Base-by-base conservation (phyloP, 805 yeast species). In the Teunomyces atbi region DNA sequence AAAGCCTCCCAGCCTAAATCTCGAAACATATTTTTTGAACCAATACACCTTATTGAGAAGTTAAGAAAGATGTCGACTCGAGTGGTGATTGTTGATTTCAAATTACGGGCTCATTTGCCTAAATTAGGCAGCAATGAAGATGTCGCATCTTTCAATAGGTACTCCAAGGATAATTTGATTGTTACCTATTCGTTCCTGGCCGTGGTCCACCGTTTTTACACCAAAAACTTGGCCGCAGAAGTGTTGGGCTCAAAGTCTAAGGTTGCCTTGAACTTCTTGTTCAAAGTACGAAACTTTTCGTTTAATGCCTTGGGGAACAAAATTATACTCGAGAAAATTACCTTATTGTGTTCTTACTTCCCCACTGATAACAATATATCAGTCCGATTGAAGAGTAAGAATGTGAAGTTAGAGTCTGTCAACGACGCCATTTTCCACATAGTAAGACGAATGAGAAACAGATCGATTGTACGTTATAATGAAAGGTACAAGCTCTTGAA, bases 391-490 rank as follows among this genome's bases (percentile, higher is more conserved):
- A 48, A 55, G 11, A 54, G 61, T 23, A 68, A 68, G 45, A 55
- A 55, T 12, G 39, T 68, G 6, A 59, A 57, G 45, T 38, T 68
- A 21, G 60, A 57, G 29, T 69, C 74, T 1, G 66, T 70, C 11
- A 72, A 72, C 52, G 64, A 61, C 10, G 67, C 63, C 38, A 54
- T 72, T 5, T 71, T 72, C 48, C 64, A 65, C 29, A 53, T 71
- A 15, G 63, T 71, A 5, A 49, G 71, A 39, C 60, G 58, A 41
- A 42, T 69, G 7, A 51, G 67, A 36, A 71, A 69, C 44, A 59
- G 66, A 35, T 51, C 47, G 16, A 66, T 60, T 19, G 30, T 41
- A 2, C 58, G 57, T n/a, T 71, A 62, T 48, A 59, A 55, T 8
- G 47, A 45, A 20, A 45, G 33, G 40, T 44, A 28, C 32, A 30